Conservation (phyloP, 202 grass and related monocot genomes). For the Digitaria exilis region DNA sequence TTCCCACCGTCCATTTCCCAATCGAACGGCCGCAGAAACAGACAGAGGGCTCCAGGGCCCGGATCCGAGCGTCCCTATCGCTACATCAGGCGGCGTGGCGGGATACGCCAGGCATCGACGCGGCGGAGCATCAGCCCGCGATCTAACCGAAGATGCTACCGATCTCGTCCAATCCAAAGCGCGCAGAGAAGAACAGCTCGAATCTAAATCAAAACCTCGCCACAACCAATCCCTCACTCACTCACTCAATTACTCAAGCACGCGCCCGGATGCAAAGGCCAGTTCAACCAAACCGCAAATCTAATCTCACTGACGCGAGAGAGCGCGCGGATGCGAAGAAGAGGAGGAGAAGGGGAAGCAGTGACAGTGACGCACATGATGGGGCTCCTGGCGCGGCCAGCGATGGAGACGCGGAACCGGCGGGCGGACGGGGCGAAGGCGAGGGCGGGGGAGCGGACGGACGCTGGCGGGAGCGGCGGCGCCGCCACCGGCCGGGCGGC, state of each 20-base stretch:
- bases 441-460: slow-evolving; percentile 42
- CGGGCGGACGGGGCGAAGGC: slow-evolving; percentile 33
- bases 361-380: slow-evolving; percentile 42
- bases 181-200: neutral
- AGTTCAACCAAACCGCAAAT: neutral
- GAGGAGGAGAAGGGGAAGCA: no score
- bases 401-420: slow-evolving; percentile 49
- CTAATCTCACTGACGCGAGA: neutral
- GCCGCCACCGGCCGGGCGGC: slow-evolving; percentile 44
- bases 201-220: neutral
- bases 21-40: slow-evolving; percentile 19
- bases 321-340: neutral
- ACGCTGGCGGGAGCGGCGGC: slow-evolving; percentile 23
- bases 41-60: neutral
- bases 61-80: slow-evolving; percentile 28
- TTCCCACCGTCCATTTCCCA: slow-evolving; percentile 12
- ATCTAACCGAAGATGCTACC: neutral
- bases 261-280: neutral
- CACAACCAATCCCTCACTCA: neutral
- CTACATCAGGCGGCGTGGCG: neutral
- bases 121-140: neutral
- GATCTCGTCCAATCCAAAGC: neutral
- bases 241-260: neutral
- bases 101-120: slow-evolving; percentile 8
- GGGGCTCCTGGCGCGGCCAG: slow-evolving; percentile 58